Base-by-base conservation (phyloP, 768 basidiomycete species). In the Lentinus brumalis region DNA sequence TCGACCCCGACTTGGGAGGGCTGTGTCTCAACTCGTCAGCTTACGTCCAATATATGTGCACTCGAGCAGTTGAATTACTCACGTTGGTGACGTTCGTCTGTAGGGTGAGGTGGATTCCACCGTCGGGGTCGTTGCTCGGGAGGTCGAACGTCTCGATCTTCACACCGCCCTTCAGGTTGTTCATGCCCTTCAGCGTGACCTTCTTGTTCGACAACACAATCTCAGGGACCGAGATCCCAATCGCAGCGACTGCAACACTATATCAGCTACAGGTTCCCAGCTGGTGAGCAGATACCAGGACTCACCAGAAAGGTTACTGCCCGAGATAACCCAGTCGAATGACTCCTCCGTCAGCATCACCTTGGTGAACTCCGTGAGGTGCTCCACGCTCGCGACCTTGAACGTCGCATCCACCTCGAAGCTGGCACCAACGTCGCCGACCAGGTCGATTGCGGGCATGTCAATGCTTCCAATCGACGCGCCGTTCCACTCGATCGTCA, bases 1-100 rank as follows among this genome's bases (percentile, higher is more conserved):
- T 83, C 74, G 12, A 91, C 83, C 30, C 89, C 89, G 41, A 91
- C 87, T 79, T 89, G 88, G 1, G 89, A 87, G 32, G 89, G 89
- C 86, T 88, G 58, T 35, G 46, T 35, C 35, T 1, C 11, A 35
- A 7, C 3, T 39, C 30, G 16, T 35, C 3, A 8, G 12, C 16
- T 35, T 70, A 40, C 71, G 44, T 58, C 40, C n/a, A 14, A 38
- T 18, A 46, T 14, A 26, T 8, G 2, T 3, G 9, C 31, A 9
- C 31, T 21, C 21, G 29, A 12, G n/a, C 46, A 32, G 6, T 30
- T 42, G 50, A 14, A 50, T 31, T n/a, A 67, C 83, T 65, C 60
- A 87, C 86, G 64, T 90, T 91, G 1, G 78, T 73, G 3, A 85
- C 75, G 10, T 78, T 80, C 0, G 88, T 83, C 55, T 87, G 75